Evolutionary conservation across 495 filamentous ascomycete species (phyloP), one percentile per base, ranked within the genome.

Genomic region (Platismatia glauca): DNA sequence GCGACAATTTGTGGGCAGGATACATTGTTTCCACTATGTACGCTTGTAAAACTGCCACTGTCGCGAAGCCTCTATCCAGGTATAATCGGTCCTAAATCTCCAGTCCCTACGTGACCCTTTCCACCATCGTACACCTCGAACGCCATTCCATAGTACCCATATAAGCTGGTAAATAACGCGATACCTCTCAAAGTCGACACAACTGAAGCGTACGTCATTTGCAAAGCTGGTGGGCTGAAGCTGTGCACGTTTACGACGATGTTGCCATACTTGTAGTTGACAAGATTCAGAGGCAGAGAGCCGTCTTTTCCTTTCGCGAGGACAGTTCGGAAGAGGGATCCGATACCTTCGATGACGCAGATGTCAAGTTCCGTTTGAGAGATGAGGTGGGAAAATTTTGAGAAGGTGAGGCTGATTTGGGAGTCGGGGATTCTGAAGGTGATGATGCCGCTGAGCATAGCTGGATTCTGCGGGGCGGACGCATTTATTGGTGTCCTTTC

Each of bases 321-420:
- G 12, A 50, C 39, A 16, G 9, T n/a, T 9, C 12, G 24, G n/a
- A 60, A 46, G 20, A 35, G 3, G 29, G 11, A 34, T 22, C 5
- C n/a, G 41, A 60, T 34, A 9, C 58, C 58, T 22, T 60, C 58
- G 13, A 60, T 60, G 41, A 60, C 20, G 38, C 58, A 60, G 16
- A 60, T 22, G 39, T 60, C 58, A 2, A 60, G 31, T 24, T 60
- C 58, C 3, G 39, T 12, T 34, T 60, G 58, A 15, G 37, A 43
- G n/a, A 60, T 15, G 24, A 48, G 24, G 0, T 15, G 4, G 39
- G 31, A 15, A 24, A 46, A 60, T 9, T 4, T 34, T 39, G 58
- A 60, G 41, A 60, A 48, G 22, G 37, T 24, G 22, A 60, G 58
- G 16, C 15, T 48, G 11, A 8, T 60, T 34, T 50, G 13, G n/a